These are phyloP conservation scores for Saccharomyces hybrid DNA, from an alignment of 1,139 yeast genomes.

Conservation along the genomic window DNA sequence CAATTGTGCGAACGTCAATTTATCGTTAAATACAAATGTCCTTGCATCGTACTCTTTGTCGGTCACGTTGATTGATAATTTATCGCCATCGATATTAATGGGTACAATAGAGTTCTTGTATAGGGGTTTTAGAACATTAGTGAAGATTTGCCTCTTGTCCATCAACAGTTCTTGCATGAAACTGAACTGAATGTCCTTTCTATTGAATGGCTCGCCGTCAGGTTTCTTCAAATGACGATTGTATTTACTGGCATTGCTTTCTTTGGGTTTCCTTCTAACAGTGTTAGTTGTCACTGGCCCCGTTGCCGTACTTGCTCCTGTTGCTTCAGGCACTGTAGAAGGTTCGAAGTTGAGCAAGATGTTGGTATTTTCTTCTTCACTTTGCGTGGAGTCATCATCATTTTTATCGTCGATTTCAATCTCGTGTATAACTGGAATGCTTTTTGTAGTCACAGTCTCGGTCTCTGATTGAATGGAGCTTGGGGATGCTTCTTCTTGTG, in stretches of 20 bases:
- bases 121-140: conserved; percentile 38
- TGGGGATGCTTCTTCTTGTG: neutral
- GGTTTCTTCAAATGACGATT: conserved; percentile 68
- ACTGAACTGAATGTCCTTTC: conserved; percentile 81
- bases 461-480: neutral
- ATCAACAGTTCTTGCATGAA: conserved; percentile 59
- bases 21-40: conserved; percentile 37
- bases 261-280: conserved; percentile 5
- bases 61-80: conserved; percentile 26
- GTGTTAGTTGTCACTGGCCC: conserved; percentile 1
- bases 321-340: neutral
- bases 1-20: conserved; percentile 73
- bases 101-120: conserved; percentile 15
- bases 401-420: conserved; percentile 6
- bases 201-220: conserved; percentile 90
- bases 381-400: conserved; percentile 21
- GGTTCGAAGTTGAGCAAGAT: conserved; percentile 3
- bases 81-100: conserved; percentile 9
- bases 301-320: neutral
- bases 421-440: neutral
- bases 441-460: neutral
- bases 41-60: conserved; percentile 28
- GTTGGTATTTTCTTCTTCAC: conserved; percentile 16
- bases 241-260: conserved; percentile 20
- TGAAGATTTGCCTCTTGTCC: conserved; percentile 59